Evolutionary conservation across 2,329 filamentous ascomycete genomes (phyloP), one percentile per base, ranked within the genome.

Genomic region (Trichophyton mentagrophytes): DNA sequence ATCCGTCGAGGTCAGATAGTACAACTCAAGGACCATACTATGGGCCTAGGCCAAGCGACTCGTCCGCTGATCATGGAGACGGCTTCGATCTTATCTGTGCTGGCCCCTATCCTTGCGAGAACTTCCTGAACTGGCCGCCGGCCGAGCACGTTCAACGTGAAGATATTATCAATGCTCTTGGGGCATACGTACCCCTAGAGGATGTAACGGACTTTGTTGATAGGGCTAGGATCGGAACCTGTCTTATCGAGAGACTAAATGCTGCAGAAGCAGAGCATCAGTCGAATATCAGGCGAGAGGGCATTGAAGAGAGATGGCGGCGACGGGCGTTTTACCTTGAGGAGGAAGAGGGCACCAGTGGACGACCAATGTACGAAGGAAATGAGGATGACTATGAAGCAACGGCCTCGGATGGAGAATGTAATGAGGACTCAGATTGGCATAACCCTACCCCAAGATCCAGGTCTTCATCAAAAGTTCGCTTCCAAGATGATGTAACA

Each of bases 251-350:
- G 70, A 71, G 75, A 64, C 71, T 76, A 9, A 13, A 60, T 44
- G n/a, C 20, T 15, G 44, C 57, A 63, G 72, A 72, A 58, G 69
- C 70, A 33, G 72, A 74, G 60, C 70, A 72, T n/a, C 69, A 70
- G 55, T 68, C 72, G 63, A 69, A 67, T 25, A 67, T 72, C 15
- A 68, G 77, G 58, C 67, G 71, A 64, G 64, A 72, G 64, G 71
- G 72, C 64, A 76, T 89, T 40, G 80, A 86, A 66, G 83, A 91
- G 60, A 80, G 89, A 57, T 93, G 89, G 89, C 82, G 82, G 67
- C 81, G 87, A 62, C 80, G 89, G 53, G 83, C 86, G 44, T 95
- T 93, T 67, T 95, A 93, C 67, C 81, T 90, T 0, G 89, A 95
- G 61, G 87, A 90, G 71, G 90, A 95, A 74, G 89, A 95, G 71